Conservation (phyloP, 768 basidiomycete genomes). For the Suillus spraguei region DNA sequence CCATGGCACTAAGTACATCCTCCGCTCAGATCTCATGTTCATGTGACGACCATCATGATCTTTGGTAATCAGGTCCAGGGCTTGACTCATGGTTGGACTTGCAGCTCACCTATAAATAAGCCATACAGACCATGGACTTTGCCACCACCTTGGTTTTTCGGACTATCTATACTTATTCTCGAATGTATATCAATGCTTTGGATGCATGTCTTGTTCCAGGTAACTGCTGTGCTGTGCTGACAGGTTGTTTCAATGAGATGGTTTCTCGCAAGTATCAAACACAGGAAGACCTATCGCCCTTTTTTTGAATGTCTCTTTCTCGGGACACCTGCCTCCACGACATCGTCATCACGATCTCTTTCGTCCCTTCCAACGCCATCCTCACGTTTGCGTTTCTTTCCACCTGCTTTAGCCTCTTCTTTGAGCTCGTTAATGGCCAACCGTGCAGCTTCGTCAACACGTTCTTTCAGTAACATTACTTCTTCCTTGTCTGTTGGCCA, state of each 20-base stretch:
- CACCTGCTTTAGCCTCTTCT: constrained; percentile 62
- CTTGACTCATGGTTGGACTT: background rate
- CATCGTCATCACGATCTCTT: constrained; percentile 90
- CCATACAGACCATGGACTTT: background rate
- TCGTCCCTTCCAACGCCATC: constrained; percentile 64
- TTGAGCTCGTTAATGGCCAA: constrained; percentile 81
- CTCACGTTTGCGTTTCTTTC: constrained; percentile 52
- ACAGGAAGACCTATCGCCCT: constrained; percentile 33
- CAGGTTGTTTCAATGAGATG: background rate
- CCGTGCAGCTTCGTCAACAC: constrained; percentile 85
- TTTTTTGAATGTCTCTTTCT: constrained; percentile 56
- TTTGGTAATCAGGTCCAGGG: background rate
- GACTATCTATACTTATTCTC: background rate
- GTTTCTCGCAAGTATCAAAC: background rate
- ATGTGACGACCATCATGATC: constrained; percentile 18
- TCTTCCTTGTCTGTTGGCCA: constrained; percentile 91
- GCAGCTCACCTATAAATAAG: background rate
- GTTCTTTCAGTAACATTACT: constrained; percentile 81
- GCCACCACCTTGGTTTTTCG: background rate
- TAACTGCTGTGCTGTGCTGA: background rate
- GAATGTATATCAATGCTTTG: background rate
- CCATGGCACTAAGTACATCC: constrained; percentile 66
- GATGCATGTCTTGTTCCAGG: background rate
- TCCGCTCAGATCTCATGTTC: constrained; percentile 77
- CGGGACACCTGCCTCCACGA: constrained; percentile 89